phyloP scores from a whole-genome alignment of 179 eudicot genomes.

The Carnegiea gigantea region DNA sequence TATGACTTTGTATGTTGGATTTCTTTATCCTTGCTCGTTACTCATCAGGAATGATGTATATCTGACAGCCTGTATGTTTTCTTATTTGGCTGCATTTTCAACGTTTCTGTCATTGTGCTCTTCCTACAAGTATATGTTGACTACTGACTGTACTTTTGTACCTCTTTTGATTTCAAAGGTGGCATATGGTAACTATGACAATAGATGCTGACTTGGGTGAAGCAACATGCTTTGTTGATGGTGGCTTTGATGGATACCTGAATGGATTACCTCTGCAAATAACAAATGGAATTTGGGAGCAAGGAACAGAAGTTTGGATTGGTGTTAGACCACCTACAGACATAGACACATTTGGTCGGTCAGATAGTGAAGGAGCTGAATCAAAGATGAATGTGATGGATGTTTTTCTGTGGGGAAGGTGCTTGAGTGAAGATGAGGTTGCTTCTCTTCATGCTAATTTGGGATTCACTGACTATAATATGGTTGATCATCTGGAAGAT shows the following conservation, averaged over 20 bases:
- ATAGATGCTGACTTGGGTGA: constrained; percentile 95
- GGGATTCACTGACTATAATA: constrained; percentile 64
- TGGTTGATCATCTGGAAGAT: constrained; percentile 78
- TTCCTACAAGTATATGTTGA: neutral
- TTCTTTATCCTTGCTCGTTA: neutral
- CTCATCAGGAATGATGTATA: neutral
- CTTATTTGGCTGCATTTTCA: neutral
- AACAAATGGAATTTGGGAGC: constrained; percentile 76
- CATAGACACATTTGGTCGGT: constrained; percentile 91
- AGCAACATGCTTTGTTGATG: constrained; percentile 93
- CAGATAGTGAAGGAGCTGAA: constrained; percentile 96
- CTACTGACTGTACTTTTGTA: constrained; percentile 14
- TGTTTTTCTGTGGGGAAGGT: constrained; percentile 97
- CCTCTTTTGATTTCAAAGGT: constrained; percentile 45
- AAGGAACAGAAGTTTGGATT: constrained; percentile 91
- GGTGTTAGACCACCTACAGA: constrained; percentile 90
- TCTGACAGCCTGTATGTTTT: neutral
- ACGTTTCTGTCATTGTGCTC: neutral
- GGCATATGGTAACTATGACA: constrained; percentile 92
- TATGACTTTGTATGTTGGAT: neutral
- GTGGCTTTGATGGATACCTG: constrained; percentile 84
- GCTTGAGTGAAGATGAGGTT: constrained; percentile 94
- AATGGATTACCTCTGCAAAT: constrained; percentile 67
- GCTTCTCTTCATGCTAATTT: constrained; percentile 67
- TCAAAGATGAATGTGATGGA: constrained; percentile 97